A percentile compares a stretch with the other conserved stretches of the same genome.
These are phyloP conservation scores for Lentinula raphanica DNA, from an alignment of 768 basidiomycete species.

Conservation along the genomic window DNA sequence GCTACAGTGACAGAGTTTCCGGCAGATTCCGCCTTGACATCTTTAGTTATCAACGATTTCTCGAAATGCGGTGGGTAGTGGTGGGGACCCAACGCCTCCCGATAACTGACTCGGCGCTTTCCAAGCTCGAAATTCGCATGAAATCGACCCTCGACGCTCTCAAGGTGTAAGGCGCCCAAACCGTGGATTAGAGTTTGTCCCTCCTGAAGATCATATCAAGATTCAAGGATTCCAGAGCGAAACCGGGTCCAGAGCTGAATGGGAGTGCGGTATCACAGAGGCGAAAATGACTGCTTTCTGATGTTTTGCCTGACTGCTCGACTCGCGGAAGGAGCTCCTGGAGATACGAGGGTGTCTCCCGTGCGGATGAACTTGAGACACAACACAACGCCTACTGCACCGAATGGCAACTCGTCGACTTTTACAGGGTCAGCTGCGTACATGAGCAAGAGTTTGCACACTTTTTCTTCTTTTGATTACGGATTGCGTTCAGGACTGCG, in stretches of 20 bases:
- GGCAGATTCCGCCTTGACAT: slow-evolving; percentile 61
- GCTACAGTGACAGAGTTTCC: slow-evolving; percentile 54
- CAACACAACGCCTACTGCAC: slow-evolving; percentile 79
- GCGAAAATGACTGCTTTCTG: slow-evolving; percentile 77
- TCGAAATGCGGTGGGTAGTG: neutral
- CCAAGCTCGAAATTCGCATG: slow-evolving; percentile 74
- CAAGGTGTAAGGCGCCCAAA: slow-evolving; percentile 82
- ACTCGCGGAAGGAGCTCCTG: slow-evolving; percentile 32
- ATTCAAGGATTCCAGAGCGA: slow-evolving; percentile 62
- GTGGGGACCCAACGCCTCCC: slow-evolving; percentile 49
- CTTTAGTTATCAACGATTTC: slow-evolving; percentile 25
- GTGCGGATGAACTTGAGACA: slow-evolving; percentile 83
- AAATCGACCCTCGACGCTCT: slow-evolving; percentile 85
- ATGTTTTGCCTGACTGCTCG: slow-evolving; percentile 54
- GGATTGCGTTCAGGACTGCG: slow-evolving; percentile 56
- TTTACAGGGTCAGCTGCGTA: slow-evolving; percentile 76
- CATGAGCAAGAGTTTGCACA: slow-evolving; percentile 69
- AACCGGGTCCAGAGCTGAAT: slow-evolving; percentile 72
- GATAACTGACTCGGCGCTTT: slow-evolving; percentile 71
- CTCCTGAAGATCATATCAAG: slow-evolving; percentile 72
- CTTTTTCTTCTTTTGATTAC: slow-evolving; percentile 67
- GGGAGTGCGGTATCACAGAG: slow-evolving; percentile 75
- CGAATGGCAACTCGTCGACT: slow-evolving; percentile 75
- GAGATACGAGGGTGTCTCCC: slow-evolving; percentile 75
- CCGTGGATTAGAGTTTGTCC: slow-evolving; percentile 83